A percentile compares a stretch with the other conserved stretches of the same genome.
phyloP scores from a whole-genome alignment of 2,329 filamentous ascomycete species.

The Hymenoscyphus fructigenus region DNA sequence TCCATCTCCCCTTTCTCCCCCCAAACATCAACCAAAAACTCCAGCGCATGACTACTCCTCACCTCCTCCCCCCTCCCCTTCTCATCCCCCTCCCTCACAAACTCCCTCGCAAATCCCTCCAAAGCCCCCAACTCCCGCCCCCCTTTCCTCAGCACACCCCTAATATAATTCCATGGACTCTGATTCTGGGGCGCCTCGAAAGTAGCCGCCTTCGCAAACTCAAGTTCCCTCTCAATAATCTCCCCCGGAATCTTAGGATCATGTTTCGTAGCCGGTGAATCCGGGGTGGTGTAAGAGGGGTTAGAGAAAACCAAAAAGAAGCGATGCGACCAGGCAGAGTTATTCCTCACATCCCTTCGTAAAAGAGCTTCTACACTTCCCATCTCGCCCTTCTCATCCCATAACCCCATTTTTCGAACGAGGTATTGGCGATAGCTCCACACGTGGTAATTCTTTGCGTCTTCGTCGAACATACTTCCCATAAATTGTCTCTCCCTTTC shows the following conservation, averaged over 20 bases:
- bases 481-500: slow-evolving; percentile 74
- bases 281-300: slow-evolving; percentile 50
- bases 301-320: slow-evolving; percentile 86
- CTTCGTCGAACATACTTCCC: slow-evolving; percentile 74
- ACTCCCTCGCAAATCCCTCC: slow-evolving; percentile 50
- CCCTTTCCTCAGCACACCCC: slow-evolving; percentile 70
- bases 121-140: slow-evolving; percentile 49
- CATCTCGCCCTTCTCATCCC: slow-evolving; percentile 59
- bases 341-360: slow-evolving; percentile 83
- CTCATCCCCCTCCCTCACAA: slow-evolving; percentile 48
- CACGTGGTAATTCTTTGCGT: slow-evolving; percentile 97
- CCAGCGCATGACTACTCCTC: slow-evolving; percentile 65
- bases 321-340: slow-evolving; percentile 95
- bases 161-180: slow-evolving; percentile 89
- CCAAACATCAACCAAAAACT: slow-evolving; percentile 68
- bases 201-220: slow-evolving; percentile 72
- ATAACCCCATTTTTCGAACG: slow-evolving; percentile 66
- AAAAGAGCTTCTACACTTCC: slow-evolving; percentile 71
- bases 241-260: slow-evolving; percentile 59
- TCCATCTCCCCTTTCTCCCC: slow-evolving; percentile 54
- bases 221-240: slow-evolving; percentile 71
- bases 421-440: slow-evolving; percentile 89
- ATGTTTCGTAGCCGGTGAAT: slow-evolving; percentile 48
- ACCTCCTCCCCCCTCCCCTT: slow-evolving; percentile 49
- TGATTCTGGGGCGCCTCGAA: slow-evolving; percentile 85